Evolutionary conservation across 1,139 yeast genomes (phyloP).

Genomic region (Candida sp.): DNA sequence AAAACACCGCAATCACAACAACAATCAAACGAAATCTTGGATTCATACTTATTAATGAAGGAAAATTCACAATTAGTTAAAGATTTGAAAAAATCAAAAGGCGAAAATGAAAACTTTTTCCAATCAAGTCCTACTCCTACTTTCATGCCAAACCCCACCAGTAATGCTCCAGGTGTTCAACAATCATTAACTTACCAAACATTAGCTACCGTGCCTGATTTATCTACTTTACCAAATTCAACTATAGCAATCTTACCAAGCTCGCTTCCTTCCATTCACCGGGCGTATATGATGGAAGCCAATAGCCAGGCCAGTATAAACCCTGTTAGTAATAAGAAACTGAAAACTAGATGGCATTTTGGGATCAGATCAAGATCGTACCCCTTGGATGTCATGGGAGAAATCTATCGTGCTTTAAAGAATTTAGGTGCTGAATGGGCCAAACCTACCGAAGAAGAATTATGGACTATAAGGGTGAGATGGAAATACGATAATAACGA

Average conservation of each 20-base stretch:
- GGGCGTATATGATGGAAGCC: constrained; percentile 84
- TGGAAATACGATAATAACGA: constrained; percentile 74
- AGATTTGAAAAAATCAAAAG: constrained; percentile 56
- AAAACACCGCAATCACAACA: constrained; percentile 36
- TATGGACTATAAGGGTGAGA: constrained; percentile 96
- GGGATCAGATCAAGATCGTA: constrained; percentile 96
- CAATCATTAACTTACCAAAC: constrained; percentile 50
- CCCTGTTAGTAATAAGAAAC: constrained; percentile 77
- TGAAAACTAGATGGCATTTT: constrained; percentile 98
- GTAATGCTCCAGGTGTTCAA: constrained; percentile 41
- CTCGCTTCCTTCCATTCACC: constrained; percentile 88
- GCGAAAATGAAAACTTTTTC: constrained; percentile 50
- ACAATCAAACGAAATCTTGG: constrained; percentile 71
- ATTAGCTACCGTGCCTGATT: constrained; percentile 47
- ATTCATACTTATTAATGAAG: constrained; percentile 84
- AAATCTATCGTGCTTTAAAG: constrained; percentile 89
- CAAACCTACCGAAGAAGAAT: constrained; percentile 84
- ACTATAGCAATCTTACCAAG: constrained; percentile 93
- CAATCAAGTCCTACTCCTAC: constrained; percentile 40
- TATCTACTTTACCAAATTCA: constrained; percentile 50
- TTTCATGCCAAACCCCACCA: constrained; percentile 25
- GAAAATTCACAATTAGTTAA: constrained; percentile 74
- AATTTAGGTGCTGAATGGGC: constrained; percentile 98
- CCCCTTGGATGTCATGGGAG: constrained; percentile 99
- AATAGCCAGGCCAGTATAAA: constrained; percentile 50